phyloP scores from a whole-genome alignment of 768 basidiomycete genomes.

The Russula earlei region DNA sequence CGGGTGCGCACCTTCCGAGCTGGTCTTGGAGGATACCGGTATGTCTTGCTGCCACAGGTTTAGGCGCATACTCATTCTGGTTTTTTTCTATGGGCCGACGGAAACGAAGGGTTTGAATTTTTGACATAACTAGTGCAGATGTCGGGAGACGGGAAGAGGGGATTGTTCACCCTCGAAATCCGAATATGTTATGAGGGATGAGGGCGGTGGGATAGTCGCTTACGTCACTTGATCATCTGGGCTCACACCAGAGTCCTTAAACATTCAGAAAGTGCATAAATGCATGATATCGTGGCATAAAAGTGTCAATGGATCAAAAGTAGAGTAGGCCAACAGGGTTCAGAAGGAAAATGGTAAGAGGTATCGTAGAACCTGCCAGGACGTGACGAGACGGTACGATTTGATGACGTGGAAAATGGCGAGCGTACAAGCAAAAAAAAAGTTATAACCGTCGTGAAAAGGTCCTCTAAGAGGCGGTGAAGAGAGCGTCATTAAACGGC shows the following conservation, averaged over 20 bases:
- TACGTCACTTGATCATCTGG: no score
- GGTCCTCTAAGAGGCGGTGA: not conserved
- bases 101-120: constrained; percentile 29
- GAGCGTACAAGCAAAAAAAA: constrained; percentile 1
- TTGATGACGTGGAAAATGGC: not conserved
- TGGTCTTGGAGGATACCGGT: constrained; percentile 73
- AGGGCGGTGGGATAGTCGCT: no score
- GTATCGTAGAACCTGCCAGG: constrained; percentile 5
- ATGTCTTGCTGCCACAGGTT: constrained; percentile 34
- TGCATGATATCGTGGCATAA: not conserved
- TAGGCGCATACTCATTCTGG: constrained; percentile 17
- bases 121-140: constrained; percentile 11
- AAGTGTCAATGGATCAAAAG: not conserved
- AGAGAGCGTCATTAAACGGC: constrained; percentile 13
- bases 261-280: not conserved
- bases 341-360: not conserved
- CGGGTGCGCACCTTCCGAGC: constrained; percentile 48
- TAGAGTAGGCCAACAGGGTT: not conserved
- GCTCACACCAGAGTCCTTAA: no score
- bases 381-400: not conserved
- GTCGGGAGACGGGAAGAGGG: no score
- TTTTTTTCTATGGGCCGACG: constrained; percentile 24
- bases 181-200: no score
- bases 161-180: no score
- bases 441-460: not conserved